A percentile compares a stretch with the other conserved stretches of the same genome.
phyloP scores from a whole-genome alignment of 2,329 filamentous ascomycete species.

The Cordyceps farinosa region DNA sequence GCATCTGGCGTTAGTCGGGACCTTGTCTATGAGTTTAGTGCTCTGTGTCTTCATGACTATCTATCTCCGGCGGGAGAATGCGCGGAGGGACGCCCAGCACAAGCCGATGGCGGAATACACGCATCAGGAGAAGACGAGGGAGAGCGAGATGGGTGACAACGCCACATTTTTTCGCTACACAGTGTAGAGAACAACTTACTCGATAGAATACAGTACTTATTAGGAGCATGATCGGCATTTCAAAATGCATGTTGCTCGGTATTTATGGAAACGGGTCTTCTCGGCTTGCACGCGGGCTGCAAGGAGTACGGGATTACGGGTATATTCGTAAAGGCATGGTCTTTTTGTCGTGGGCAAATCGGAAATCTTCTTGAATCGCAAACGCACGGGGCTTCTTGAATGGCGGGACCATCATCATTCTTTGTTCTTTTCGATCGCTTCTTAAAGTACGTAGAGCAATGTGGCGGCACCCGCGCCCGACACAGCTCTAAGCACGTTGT shows the following conservation, averaged over 20 bases:
- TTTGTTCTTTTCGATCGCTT: slow-evolving; percentile 9
- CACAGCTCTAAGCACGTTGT: slow-evolving; percentile 7
- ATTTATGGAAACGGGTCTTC: not conserved
- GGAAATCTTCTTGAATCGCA: not conserved
- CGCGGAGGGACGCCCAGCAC: slow-evolving; percentile 46
- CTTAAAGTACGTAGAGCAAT: slow-evolving; percentile 15
- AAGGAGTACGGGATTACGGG: slow-evolving; percentile 9
- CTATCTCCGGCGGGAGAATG: slow-evolving; percentile 56
- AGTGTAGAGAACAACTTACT: slow-evolving; percentile 31
- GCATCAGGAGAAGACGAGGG: slow-evolving; percentile 47
- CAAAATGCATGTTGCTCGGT: not conserved
- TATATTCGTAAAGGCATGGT: not conserved
- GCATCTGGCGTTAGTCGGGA: slow-evolving; percentile 54
- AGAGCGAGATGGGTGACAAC: slow-evolving; percentile 54
- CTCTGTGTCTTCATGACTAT: slow-evolving; percentile 54
- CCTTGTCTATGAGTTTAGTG: slow-evolving; percentile 51
- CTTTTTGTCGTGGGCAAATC: slow-evolving; percentile 1
- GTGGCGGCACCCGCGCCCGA: slow-evolving; percentile 7
- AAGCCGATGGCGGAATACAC: slow-evolving; percentile 49
- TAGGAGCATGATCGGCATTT: not conserved
- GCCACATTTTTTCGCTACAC: slow-evolving; percentile 55
- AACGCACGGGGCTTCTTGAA: slow-evolving; percentile 8
- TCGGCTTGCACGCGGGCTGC: slow-evolving; percentile 1
- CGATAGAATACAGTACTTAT: not conserved
- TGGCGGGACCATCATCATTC: not conserved